Evolutionary conservation across 306 rosid genomes (phyloP).

Genomic region (Quercus wislizeni): DNA sequence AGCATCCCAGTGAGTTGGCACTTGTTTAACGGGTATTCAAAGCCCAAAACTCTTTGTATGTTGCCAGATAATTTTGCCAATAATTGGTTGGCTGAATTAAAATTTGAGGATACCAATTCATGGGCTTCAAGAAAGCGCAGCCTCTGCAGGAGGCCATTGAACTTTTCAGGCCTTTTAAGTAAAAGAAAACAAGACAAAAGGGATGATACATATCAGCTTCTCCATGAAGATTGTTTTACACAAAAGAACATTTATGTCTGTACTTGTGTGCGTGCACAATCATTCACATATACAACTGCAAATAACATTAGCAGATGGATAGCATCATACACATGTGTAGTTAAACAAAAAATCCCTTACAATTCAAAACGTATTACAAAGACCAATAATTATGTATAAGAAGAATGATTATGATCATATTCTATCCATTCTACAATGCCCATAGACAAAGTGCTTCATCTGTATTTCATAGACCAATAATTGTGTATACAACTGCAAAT

Average conservation of each 20-base stretch:
- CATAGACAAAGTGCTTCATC: too few relatives aligned
- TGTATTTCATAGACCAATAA: not conserved
- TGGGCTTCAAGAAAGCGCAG: constrained; percentile 53
- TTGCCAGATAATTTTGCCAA: constrained; percentile 49
- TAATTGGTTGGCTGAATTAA: constrained; percentile 38
- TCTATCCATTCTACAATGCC: too few relatives aligned
- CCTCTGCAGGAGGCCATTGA: constrained; percentile 67
- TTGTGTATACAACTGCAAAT: not conserved
- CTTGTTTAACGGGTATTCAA: constrained; percentile 44
- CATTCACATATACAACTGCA: not conserved
- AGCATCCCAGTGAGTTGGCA: constrained; percentile 45
- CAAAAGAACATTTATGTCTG: constrained; percentile 15
- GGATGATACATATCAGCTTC: constrained; percentile 26
- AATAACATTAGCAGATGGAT: not conserved
- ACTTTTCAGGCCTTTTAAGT: constrained; percentile 63
- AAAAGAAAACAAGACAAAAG: constrained; percentile 15
- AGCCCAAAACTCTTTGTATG: constrained; percentile 45
- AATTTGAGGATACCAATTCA: constrained; percentile 44
- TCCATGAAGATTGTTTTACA: constrained; percentile 11
- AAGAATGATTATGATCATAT: too few relatives aligned
- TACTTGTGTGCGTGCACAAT: not conserved
- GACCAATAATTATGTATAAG: too few relatives aligned
- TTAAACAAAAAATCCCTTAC: too few relatives aligned
- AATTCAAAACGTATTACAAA: not conserved
- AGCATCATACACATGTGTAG: too few relatives aligned